Conservation (phyloP, 352 stramenopile species). For the Phytophthora tubulina region DNA sequence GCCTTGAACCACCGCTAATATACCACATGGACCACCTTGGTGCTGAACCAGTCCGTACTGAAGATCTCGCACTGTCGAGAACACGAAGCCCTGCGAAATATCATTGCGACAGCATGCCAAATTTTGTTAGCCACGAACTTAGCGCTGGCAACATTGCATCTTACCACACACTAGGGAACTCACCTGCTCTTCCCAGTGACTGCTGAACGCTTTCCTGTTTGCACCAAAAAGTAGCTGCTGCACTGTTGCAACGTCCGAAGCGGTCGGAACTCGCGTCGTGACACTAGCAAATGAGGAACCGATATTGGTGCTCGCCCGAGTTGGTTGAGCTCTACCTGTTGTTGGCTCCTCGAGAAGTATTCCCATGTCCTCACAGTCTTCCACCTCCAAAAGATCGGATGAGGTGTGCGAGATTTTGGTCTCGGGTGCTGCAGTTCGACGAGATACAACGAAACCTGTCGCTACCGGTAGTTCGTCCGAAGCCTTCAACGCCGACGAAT, state of each 20-base stretch:
- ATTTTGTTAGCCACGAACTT: slow-evolving; percentile 5
- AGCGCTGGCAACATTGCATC: slow-evolving; percentile 1
- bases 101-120: slow-evolving; percentile 18
- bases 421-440: slow-evolving; percentile 6
- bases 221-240: slow-evolving; percentile 70
- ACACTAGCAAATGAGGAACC: background rate
- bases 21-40: slow-evolving; percentile 95
- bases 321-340: slow-evolving; percentile 8
- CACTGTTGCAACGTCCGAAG: slow-evolving; percentile 58
- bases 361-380: slow-evolving; percentile 66
- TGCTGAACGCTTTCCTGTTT: slow-evolving; percentile 65
- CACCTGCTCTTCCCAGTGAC: slow-evolving; percentile 79
- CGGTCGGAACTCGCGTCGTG: slow-evolving; percentile 34
- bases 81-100: slow-evolving; percentile 70
- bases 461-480: background rate
- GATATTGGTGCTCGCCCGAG: slow-evolving; percentile 1
- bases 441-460: slow-evolving; percentile 25
- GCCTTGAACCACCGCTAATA: slow-evolving; percentile 94
- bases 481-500: background rate
- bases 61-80: slow-evolving; percentile 55
- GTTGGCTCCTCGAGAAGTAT: slow-evolving; percentile 22
- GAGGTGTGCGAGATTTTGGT: background rate
- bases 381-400: slow-evolving; percentile 50
- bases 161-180: slow-evolving; percentile 6
- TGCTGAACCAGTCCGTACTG: slow-evolving; percentile 93